These are phyloP conservation scores for Rauvolfia tetraphylla DNA, from an alignment of 257 asterid species.

Conservation along the genomic window DNA sequence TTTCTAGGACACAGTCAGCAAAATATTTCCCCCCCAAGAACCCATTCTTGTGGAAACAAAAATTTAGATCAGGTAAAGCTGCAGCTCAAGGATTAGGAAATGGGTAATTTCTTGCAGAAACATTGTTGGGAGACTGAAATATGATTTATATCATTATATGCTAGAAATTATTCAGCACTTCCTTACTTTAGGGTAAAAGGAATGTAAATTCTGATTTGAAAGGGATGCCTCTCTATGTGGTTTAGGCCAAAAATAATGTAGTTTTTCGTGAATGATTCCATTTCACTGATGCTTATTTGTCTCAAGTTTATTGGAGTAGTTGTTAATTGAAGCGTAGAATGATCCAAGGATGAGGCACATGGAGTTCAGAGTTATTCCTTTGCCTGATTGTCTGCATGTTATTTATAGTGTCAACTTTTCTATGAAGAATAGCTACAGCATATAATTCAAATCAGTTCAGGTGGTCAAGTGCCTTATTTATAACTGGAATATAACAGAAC, in stretches of 20 bases:
- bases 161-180: background rate
- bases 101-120: background rate
- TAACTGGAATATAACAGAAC: background rate
- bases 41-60: background rate
- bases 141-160: background rate
- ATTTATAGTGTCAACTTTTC: background rate
- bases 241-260: background rate
- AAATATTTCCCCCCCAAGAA: background rate
- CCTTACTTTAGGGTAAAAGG: background rate
- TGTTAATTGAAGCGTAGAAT: background rate
- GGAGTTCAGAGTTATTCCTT: background rate
- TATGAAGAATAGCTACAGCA: background rate
- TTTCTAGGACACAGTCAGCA: background rate
- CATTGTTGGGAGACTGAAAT: background rate
- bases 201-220: background rate
- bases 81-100: background rate
- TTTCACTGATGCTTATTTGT: background rate
- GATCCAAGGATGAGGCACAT: background rate
- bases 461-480: background rate
- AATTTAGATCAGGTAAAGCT: background rate
- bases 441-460: no score
- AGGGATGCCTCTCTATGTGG: background rate
- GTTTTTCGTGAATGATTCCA: background rate
- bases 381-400: background rate
- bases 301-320: background rate